Base-by-base conservation (phyloP, 2,329 filamentous ascomycete species). In the Scolecobasidium constrictum region DNA sequence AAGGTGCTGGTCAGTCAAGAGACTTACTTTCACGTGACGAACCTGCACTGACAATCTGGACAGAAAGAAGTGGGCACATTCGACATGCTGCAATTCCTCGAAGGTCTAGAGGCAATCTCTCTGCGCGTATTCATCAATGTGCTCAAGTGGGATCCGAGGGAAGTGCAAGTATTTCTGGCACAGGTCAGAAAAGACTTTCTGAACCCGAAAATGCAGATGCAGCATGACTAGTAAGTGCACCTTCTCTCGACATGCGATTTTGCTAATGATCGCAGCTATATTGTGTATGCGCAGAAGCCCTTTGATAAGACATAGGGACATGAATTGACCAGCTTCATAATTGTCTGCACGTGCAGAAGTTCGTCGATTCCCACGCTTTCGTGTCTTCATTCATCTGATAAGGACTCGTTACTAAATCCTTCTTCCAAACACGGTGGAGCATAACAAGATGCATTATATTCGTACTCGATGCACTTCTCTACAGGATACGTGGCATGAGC, bases 91-190 rank as follows among this genome's bases (percentile, higher is more conserved):
- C 22, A 46, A 1, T 51, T 57, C 48, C 35, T 56, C 19, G 55
- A 58, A 15, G 56, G 56, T 1, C 49, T 58, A 4, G 50, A 57
- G 23, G 53, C 53, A 2, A 12, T 56, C 39, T 52, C 47, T 18
- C 35, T 58, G 46, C 55, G 26, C 9, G 26, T 34, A 22, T 45
- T 52, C 37, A 54, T 49, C 5, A 47, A 51, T 34, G 54, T 52
- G 43, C 47, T 49, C 3, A 50, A 50, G 5, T 56, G 54, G 55
- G 49, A 43, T 3, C 33, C 50, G 7, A 52, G 56, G 2, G 53
- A 56, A 47, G 21, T 57, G 38, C 44, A 57, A 44, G 49, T 43
- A 12, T 46, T 53, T 44, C 38, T 54, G 12, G 49, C 48, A 9
- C 47, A 51, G 31, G 44, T 52, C 3, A 40, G 52, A 38, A 39